Conservation (phyloP, 1,284 basidiomycete genomes). For the Ganoderma sp. region DNA sequence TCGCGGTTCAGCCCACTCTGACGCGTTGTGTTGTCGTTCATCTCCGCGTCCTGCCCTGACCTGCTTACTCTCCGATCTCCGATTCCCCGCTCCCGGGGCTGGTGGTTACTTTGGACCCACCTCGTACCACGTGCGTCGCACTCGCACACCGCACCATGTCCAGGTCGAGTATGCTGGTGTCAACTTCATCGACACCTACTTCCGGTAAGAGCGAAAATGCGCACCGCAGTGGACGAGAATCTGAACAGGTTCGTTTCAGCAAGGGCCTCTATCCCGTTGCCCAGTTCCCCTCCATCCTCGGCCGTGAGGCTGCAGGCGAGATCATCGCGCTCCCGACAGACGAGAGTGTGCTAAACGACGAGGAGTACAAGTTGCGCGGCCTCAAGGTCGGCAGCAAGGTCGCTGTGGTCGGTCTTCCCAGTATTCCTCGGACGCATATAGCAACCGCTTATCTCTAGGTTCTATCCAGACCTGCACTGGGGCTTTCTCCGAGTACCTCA, state of each 20-base stretch:
- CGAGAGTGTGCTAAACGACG: conserved; percentile 54
- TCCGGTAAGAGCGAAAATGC: conserved; percentile 46
- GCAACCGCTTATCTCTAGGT: neutral
- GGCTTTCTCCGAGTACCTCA: conserved; percentile 38
- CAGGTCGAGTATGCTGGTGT: conserved; percentile 73
- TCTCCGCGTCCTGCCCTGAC: neutral
- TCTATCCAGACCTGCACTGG: conserved; percentile 50
- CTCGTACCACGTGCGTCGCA: neutral
- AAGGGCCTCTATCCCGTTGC: conserved; percentile 63
- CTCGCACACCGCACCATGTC: neutral
- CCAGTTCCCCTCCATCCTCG: conserved; percentile 76
- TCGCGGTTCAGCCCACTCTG: neutral
- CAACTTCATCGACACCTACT: conserved; percentile 89
- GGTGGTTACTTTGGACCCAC: neutral
- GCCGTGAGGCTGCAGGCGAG: conserved; percentile 81
- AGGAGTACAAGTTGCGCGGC: conserved; percentile 62
- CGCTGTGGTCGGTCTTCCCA: conserved; percentile 55
- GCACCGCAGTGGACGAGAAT: neutral
- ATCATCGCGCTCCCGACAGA: conserved; percentile 77
- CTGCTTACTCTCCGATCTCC: neutral
- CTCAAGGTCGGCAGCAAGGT: conserved; percentile 68
- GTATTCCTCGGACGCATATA: too few relatives aligned
- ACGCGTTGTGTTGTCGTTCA: neutral
- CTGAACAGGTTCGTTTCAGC: conserved; percentile 39
- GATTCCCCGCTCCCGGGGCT: neutral